These are phyloP conservation scores for Cylindrotheca closterium DNA, from an alignment of 108 stramenopile genomes.

Conservation along the genomic window DNA sequence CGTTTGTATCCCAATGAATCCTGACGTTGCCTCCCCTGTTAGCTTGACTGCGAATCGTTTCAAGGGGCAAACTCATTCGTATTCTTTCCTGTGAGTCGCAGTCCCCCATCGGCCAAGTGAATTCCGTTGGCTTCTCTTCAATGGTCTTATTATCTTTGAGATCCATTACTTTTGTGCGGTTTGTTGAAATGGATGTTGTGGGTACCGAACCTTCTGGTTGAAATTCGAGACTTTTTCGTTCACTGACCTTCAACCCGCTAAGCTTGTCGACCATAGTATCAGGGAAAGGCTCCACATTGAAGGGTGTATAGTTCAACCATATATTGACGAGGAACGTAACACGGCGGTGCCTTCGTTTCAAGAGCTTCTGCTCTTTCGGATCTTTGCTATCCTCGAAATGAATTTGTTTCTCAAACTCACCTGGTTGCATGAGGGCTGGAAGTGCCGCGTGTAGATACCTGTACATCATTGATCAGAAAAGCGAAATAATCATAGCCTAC, in stretches of 20 bases:
- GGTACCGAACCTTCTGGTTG: neutral
- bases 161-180: neutral
- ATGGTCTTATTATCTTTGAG: neutral
- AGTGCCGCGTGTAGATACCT: slow-evolving; percentile 77
- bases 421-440: slow-evolving; percentile 55
- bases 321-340: slow-evolving; percentile 92
- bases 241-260: slow-evolving; percentile 28
- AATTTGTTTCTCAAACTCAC: slow-evolving; percentile 49
- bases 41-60: slow-evolving; percentile 19
- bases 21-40: slow-evolving; percentile 25
- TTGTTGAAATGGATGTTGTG: neutral
- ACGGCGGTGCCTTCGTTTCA: slow-evolving; percentile 34
- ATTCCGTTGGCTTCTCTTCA: neutral
- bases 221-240: slow-evolving; percentile 14
- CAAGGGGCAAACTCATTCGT: slow-evolving; percentile 45
- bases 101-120: slow-evolving; percentile 69
- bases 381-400: neutral
- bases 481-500: no score
- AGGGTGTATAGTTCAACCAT: slow-evolving; percentile 87
- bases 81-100: slow-evolving; percentile 47
- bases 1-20: slow-evolving; percentile 18
- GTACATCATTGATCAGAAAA: no score
- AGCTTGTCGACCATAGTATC: slow-evolving; percentile 67
- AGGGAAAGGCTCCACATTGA: slow-evolving; percentile 70
- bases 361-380: slow-evolving; percentile 4